phyloP scores from a whole-genome alignment of 257 asterid species.

The Solanum bulbocastanum region DNA sequence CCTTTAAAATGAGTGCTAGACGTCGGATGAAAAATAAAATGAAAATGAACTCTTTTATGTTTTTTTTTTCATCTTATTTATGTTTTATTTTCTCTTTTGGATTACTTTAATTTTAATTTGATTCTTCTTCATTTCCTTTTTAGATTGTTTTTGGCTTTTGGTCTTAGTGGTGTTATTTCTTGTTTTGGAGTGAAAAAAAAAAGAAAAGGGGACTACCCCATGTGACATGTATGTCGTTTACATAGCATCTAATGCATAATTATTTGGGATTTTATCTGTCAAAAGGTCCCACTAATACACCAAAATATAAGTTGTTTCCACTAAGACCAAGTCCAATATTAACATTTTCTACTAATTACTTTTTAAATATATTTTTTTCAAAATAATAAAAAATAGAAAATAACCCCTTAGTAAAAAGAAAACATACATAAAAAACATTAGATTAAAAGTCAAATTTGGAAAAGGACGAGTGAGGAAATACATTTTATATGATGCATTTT shows the following conservation, averaged over 20 bases:
- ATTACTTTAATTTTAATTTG: background rate
- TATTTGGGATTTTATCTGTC: slow-evolving; percentile 26
- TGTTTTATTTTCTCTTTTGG: background rate
- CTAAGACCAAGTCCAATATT: slow-evolving; percentile 3
- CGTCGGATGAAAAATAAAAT: background rate
- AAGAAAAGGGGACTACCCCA: slow-evolving; percentile 13
- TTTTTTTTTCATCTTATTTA: background rate
- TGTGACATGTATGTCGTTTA: slow-evolving; percentile 38
- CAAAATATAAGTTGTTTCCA: slow-evolving; percentile 6
- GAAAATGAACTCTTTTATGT: background rate
- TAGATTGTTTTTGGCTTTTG: background rate
- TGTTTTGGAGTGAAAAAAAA: slow-evolving; percentile 4
- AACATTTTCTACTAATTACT: background rate
- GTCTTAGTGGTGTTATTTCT: slow-evolving; percentile 9
- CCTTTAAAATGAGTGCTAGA: background rate
- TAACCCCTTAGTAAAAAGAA: background rate
- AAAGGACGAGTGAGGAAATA: background rate
- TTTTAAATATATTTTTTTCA: background rate
- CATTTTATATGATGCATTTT: background rate
- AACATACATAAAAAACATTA: background rate
- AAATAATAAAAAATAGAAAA: background rate
- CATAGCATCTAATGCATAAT: slow-evolving; percentile 31
- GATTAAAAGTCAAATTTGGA: background rate
- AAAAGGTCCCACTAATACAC: slow-evolving; percentile 23
- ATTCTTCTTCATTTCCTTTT: background rate